Conservation (phyloP, 78 protist genomes). For the Goniomonas avonlea region DNA sequence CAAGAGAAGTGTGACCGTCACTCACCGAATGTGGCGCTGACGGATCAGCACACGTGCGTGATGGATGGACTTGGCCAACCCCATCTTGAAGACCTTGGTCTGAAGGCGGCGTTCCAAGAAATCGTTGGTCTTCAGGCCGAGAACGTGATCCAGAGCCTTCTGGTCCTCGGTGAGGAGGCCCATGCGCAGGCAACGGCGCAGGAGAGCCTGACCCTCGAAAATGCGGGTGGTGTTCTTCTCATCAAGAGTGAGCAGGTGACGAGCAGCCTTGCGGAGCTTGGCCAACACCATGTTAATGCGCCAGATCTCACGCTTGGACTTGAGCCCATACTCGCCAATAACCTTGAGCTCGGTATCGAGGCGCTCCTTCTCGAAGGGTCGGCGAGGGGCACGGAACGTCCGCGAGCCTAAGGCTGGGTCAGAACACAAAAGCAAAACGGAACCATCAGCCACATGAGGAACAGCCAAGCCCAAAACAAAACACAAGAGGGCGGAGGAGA, state of each 20-base stretch:
- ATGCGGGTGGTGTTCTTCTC: slow-evolving; percentile 72
- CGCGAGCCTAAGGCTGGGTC: too few relatives aligned
- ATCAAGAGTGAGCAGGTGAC: slow-evolving; percentile 92
- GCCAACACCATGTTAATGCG: slow-evolving; percentile 89
- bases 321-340: slow-evolving; percentile 95
- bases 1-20: too few relatives aligned
- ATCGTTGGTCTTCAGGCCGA: slow-evolving; percentile 86
- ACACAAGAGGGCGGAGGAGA: neutral
- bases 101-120: slow-evolving; percentile 98
- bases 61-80: slow-evolving; percentile 96
- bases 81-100: slow-evolving; percentile 87
- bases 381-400: slow-evolving; percentile 82
- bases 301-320: slow-evolving; percentile 98
- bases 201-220: slow-evolving; percentile 95
- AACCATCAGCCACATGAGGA: too few relatives aligned
- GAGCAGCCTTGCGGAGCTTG: slow-evolving; percentile 93
- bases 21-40: slow-evolving; percentile 94
- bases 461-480: neutral
- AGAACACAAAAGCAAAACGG: neutral
- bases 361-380: slow-evolving; percentile 99
- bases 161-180: slow-evolving; percentile 91
- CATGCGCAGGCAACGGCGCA: slow-evolving; percentile 81
- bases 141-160: slow-evolving; percentile 94
- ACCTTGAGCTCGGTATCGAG: slow-evolving; percentile 93
- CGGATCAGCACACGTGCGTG: slow-evolving; percentile 97